Base-by-base conservation (phyloP, 345 rosid genomes). In the Toxicodendron radicans region DNA sequence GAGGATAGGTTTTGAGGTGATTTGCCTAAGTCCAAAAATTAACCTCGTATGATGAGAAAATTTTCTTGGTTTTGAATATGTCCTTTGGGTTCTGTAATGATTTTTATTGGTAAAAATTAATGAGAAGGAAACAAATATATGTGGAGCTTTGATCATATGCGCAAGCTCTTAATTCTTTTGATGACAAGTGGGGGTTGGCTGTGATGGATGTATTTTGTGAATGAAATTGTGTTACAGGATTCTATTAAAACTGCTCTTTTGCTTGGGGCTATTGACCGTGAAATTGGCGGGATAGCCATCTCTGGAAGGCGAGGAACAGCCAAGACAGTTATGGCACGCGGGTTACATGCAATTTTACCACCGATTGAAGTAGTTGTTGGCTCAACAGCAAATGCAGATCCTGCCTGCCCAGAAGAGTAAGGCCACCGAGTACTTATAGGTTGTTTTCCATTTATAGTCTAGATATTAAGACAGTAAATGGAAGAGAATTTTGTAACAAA, bases 321-420 rank as follows among this genome's bases (percentile, higher is more conserved):
- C 68, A 95, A 92, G 83, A 92, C 98, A 16, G 82, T 95, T 48
- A 91, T 95, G 98, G 98, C 98, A 13, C 92, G 99, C 68, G 99
- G 99, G 10, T 73, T 92, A 69, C 97, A 95, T 78, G 97, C 89
- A 2, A 79, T 95, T 72, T 85, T 95, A 67, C 98, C 99, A 1
- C 98, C 97, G 71, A 95, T 95, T 56, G 98, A 95, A 82, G 98
- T 90, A 20, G 97, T 95, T 75, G 85, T 73, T 56, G 93, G 94
- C 66, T 95, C 99, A 64, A 85, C 87, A 20, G 78, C 97, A 65
- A 92, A 92, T 82, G 98, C 96, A 27, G 91, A 95, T 78, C 99
- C 98, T 0, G 38, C 88, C 21, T 85, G 83, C 73, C 96, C 92
- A 5, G 97, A 92, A 73, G 95, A 95, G 97, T 92, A 87, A 79